phyloP scores from a whole-genome alignment of 1,284 basidiomycete species.

The Rhodotorula sp. region DNA sequence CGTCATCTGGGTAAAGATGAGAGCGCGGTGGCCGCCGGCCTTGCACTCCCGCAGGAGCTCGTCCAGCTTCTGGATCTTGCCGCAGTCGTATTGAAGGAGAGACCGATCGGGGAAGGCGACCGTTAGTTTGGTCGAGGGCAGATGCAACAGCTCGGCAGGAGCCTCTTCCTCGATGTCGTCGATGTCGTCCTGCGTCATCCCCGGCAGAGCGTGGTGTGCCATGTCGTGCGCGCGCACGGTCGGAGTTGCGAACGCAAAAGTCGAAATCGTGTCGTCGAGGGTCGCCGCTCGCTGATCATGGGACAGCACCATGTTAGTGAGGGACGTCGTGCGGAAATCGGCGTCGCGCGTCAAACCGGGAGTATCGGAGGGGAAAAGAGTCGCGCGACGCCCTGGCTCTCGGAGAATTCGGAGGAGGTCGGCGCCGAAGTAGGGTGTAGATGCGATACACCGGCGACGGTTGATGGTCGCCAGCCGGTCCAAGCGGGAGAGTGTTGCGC shows the following conservation, averaged over 20 bases:
- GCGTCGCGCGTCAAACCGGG: conserved; percentile 50
- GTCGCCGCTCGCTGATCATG: conserved; percentile 61
- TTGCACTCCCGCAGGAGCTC: conserved; percentile 78
- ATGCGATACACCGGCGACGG: conserved; percentile 63
- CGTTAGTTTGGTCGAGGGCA: conserved; percentile 74
- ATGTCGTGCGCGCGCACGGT: conserved; percentile 74
- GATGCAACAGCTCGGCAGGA: conserved; percentile 60
- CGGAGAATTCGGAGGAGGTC: conserved; percentile 60
- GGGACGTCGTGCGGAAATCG: conserved; percentile 49
- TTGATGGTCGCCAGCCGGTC: conserved; percentile 72
- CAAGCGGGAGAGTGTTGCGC: conserved; percentile 63
- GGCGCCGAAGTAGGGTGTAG: conserved; percentile 62
- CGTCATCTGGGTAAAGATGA: conserved; percentile 99
- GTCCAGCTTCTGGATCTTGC: conserved; percentile 84
- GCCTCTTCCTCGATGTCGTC: conserved; percentile 47
- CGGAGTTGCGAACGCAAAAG: conserved; percentile 82
- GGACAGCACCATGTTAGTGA: conserved; percentile 63
- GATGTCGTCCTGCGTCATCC: conserved; percentile 48
- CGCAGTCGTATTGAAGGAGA: conserved; percentile 92
- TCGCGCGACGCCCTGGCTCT: conserved; percentile 51
- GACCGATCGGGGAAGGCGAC: conserved; percentile 91
- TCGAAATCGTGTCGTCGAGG: conserved; percentile 62
- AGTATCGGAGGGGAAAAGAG: conserved; percentile 62
- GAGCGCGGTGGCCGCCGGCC: conserved; percentile 77
- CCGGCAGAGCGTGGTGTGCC: conserved; percentile 60